phyloP scores from a whole-genome alignment of 1,139 yeast genomes.

The Geotrichum macrosporum region DNA sequence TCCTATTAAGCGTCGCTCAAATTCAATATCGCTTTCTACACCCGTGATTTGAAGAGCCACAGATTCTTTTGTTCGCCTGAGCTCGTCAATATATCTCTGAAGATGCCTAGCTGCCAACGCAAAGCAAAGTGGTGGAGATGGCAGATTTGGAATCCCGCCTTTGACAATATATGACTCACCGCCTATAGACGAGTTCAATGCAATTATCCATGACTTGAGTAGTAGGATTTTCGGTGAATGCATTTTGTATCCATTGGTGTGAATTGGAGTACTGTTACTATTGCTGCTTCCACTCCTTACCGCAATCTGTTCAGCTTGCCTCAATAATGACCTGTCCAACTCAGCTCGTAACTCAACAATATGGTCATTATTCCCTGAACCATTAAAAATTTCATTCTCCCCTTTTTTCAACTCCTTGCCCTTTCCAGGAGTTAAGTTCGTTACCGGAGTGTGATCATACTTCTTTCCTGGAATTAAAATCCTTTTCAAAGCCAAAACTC shows the following conservation, averaged over 20 bases:
- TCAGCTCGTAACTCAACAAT: neutral
- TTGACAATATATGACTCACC: constrained; percentile 9
- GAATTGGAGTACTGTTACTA: neutral
- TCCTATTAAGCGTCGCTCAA: constrained; percentile 4
- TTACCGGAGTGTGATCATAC: neutral
- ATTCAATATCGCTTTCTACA: constrained; percentile 4
- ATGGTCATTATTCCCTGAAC: neutral
- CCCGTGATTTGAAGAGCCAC: neutral
- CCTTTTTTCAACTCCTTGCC: neutral
- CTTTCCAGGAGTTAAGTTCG: constrained; percentile 2
- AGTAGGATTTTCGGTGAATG: constrained; percentile 5
- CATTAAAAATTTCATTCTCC: neutral
- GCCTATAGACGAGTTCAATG: constrained; percentile 1
- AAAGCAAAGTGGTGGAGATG: constrained; percentile 3
- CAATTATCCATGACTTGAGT: constrained; percentile 3
- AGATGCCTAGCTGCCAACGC: constrained; percentile 10
- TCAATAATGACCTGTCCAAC: neutral
- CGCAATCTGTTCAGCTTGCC: neutral
- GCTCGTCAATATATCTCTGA: constrained; percentile 7
- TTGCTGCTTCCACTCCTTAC: neutral
- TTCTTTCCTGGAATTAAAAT: neutral
- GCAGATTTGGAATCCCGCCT: constrained; percentile 8
- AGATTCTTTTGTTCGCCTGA: neutral
- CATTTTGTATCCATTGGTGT: too few relatives aligned
- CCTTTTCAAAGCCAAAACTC: constrained; percentile 3